Evolutionary conservation across 2,329 filamentous ascomycete species (phyloP).

Genomic region (Alternaria sp.): DNA sequence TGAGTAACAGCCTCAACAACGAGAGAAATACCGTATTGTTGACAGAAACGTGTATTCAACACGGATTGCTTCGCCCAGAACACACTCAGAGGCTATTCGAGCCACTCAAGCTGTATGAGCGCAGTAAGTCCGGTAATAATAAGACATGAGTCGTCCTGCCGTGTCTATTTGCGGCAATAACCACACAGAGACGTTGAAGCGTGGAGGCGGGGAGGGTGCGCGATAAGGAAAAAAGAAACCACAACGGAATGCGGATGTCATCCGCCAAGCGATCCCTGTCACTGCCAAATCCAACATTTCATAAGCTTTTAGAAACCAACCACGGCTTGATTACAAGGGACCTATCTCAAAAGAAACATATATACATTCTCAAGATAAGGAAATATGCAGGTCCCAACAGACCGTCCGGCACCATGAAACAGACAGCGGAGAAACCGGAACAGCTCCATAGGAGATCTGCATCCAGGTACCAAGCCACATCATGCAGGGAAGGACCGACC

Average conservation of each 20-base stretch:
- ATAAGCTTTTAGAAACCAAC: not conserved
- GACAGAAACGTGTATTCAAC: not conserved
- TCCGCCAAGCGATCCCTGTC: not conserved
- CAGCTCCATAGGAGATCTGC: slow-evolving; percentile 4
- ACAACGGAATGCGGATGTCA: not conserved
- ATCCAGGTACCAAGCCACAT: not conserved
- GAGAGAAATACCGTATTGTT: not conserved
- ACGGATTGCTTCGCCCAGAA: not conserved
- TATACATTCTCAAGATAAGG: not conserved
- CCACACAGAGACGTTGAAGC: not conserved
- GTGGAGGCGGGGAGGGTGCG: not conserved
- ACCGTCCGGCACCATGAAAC: not conserved
- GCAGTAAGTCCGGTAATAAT: not conserved
- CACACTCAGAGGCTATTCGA: not conserved
- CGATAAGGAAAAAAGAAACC: not conserved
- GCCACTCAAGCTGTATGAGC: not conserved
- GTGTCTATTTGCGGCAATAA: not conserved
- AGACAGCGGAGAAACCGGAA: not conserved
- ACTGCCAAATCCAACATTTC: not conserved
- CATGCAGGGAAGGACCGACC: not conserved
- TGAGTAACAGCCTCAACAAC: not conserved
- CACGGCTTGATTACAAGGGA: slow-evolving; percentile 1
- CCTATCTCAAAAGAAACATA: not conserved
- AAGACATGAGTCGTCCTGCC: not conserved
- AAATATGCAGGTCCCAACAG: not conserved